Percentiles rank a stretch among this genome's conserved stretches.
Conservation (phyloP, 2,329 filamentous ascomycete genomes). For the Penicillium sp. region DNA sequence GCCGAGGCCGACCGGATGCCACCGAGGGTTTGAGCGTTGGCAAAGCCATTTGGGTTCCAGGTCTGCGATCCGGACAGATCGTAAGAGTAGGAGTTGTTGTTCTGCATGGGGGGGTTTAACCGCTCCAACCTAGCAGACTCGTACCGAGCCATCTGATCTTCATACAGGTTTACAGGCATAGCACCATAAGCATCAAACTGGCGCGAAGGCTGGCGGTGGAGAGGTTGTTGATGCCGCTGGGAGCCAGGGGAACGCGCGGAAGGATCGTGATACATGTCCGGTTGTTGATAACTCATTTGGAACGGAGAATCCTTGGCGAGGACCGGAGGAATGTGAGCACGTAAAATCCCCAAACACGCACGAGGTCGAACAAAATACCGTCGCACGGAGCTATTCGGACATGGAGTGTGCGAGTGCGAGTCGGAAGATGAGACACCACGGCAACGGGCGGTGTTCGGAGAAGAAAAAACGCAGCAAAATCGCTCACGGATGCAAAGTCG, state of each 20-base stretch:
- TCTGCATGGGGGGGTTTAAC: slow-evolving; percentile 57
- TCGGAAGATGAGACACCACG: slow-evolving; percentile 8
- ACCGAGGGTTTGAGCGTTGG: slow-evolving; percentile 65
- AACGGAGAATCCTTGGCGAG: slow-evolving; percentile 24
- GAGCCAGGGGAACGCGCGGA: slow-evolving; percentile 72
- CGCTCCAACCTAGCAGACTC: slow-evolving; percentile 58
- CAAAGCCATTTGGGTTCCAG: slow-evolving; percentile 76
- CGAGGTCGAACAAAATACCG: slow-evolving; percentile 21
- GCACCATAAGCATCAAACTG: slow-evolving; percentile 73
- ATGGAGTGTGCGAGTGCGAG: slow-evolving; percentile 25
- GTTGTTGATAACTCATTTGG: slow-evolving; percentile 41
- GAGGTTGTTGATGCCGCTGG: slow-evolving; percentile 64
- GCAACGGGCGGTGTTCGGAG: slow-evolving; percentile 1
- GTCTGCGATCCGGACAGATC: slow-evolving; percentile 69
- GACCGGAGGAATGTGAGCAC: slow-evolving; percentile 33
- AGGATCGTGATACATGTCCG: slow-evolving; percentile 64
- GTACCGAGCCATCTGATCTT: slow-evolving; percentile 62
- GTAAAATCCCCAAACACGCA: slow-evolving; percentile 19
- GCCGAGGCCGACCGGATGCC: slow-evolving; percentile 58
- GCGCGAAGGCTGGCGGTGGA: slow-evolving; percentile 71
- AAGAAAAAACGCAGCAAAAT: slow-evolving; percentile 15
- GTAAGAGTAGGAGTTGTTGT: slow-evolving; percentile 63
- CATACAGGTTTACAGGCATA: slow-evolving; percentile 69
- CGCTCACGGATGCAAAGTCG: slow-evolving; percentile 21
- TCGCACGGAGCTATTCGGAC: slow-evolving; percentile 30